Conservation (phyloP, 2,329 filamentous ascomycete genomes). For the Septoria petroselini region DNA sequence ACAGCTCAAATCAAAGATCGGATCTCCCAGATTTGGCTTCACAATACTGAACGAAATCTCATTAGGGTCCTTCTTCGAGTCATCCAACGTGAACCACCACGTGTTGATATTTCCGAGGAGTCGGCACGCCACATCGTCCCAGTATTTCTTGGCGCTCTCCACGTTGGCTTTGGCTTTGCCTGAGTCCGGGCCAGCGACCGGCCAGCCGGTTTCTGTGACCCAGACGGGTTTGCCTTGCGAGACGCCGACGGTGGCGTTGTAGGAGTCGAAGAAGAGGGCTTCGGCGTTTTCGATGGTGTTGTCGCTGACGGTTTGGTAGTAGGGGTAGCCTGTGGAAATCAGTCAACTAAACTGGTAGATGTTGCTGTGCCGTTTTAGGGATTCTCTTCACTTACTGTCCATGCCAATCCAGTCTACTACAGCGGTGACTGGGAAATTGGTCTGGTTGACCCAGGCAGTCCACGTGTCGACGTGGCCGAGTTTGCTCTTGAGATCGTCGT, state of each 20-base stretch:
- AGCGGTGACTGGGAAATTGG: constrained; percentile 67
- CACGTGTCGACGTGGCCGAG: constrained; percentile 85
- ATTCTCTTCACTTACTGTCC: constrained; percentile 49
- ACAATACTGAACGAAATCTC: constrained; percentile 24
- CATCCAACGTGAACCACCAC: constrained; percentile 59
- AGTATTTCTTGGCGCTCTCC: constrained; percentile 73
- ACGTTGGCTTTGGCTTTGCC: constrained; percentile 61
- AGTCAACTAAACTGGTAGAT: no score
- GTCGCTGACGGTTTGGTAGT: constrained; percentile 68
- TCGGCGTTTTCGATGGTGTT: constrained; percentile 65
- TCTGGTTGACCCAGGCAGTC: constrained; percentile 54
- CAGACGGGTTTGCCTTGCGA: constrained; percentile 69
- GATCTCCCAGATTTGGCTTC: constrained; percentile 39
- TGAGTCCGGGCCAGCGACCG: constrained; percentile 63
- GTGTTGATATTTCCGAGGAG: constrained; percentile 58
- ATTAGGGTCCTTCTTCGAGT: not conserved
- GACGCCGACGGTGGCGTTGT: constrained; percentile 58
- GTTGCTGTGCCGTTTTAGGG: not conserved
- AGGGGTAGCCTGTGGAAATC: constrained; percentile 58
- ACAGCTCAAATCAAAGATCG: constrained; percentile 22
- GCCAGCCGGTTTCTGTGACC: constrained; percentile 87
- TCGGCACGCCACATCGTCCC: constrained; percentile 72
- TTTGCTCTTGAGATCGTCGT: constrained; percentile 52
- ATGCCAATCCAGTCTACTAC: constrained; percentile 75
- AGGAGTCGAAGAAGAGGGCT: constrained; percentile 65